Evolutionary conservation across 202 grass and related monocot genomes (phyloP).

Genomic region (Eragrostis tef): DNA sequence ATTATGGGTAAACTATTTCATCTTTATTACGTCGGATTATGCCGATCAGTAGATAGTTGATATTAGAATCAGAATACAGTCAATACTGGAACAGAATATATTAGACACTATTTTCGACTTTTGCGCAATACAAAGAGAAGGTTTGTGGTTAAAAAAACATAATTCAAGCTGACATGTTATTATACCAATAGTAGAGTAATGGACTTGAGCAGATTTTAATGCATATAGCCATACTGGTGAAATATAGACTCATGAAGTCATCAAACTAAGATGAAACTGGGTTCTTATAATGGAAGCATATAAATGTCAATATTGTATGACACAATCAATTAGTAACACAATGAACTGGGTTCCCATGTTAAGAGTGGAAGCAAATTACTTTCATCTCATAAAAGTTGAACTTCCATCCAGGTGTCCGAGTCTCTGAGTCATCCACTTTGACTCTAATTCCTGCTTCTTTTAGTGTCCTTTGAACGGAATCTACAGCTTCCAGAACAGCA

Average conservation of each 20-base stretch:
- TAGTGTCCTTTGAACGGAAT: conserved; percentile 65
- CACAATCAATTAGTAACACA: neutral
- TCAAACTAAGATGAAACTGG: neutral
- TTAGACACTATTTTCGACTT: neutral
- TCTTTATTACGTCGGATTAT: conserved; percentile 3
- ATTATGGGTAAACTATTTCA: neutral
- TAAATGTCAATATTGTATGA: neutral
- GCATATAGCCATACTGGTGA: neutral
- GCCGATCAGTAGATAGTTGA: neutral
- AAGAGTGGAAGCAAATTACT: conserved; percentile 52
- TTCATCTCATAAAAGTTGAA: conserved; percentile 99
- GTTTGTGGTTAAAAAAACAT: neutral
- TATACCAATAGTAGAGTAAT: neutral
- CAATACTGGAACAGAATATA: neutral
- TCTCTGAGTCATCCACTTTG: conserved; percentile 88
- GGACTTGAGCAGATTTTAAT: neutral
- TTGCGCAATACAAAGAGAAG: conserved; percentile 20
- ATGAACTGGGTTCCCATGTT: neutral
- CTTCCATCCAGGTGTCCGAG: conserved; percentile 86
- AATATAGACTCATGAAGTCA: neutral
- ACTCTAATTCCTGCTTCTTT: conserved; percentile 84
- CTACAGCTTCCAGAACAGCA: conserved; percentile 74
- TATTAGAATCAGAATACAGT: neutral
- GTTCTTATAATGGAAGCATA: conserved; percentile 15
- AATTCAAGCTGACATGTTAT: neutral